phyloP scores from a whole-genome alignment of 805 yeast species.

The Lipomyces kockii region DNA sequence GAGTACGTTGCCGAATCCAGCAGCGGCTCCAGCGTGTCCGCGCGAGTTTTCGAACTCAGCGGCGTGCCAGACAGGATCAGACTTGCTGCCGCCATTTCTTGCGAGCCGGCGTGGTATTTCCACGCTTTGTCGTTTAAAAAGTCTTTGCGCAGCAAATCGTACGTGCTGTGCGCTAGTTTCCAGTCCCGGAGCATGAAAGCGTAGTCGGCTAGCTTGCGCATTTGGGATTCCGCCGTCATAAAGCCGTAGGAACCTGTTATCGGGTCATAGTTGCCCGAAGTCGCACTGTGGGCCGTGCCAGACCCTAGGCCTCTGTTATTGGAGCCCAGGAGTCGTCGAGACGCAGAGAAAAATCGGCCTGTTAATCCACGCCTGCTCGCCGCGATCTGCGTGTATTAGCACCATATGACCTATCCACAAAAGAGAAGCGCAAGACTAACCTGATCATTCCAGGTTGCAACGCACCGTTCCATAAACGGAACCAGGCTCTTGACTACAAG shows the following conservation, averaged over 20 bases:
- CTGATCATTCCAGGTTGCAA: slow-evolving; percentile 85
- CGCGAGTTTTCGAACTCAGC: slow-evolving; percentile 51
- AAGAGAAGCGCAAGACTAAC: slow-evolving; percentile 51
- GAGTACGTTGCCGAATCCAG: slow-evolving; percentile 77
- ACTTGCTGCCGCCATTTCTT: slow-evolving; percentile 78
- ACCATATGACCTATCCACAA: background rate
- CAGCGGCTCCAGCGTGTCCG: slow-evolving; percentile 61
- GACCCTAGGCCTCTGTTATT: slow-evolving; percentile 37
- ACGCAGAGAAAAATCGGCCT: slow-evolving; percentile 70
- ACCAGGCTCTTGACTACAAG: slow-evolving; percentile 57
- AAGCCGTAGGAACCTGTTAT: slow-evolving; percentile 64
- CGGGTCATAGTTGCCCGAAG: slow-evolving; percentile 51
- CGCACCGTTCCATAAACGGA: slow-evolving; percentile 84
- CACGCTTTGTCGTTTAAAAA: slow-evolving; percentile 78
- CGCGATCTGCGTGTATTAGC: slow-evolving; percentile 21
- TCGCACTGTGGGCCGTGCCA: slow-evolving; percentile 34
- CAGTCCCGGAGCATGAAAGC: slow-evolving; percentile 89
- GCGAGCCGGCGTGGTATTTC: slow-evolving; percentile 78
- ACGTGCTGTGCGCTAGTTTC: slow-evolving; percentile 78
- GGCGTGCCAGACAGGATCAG: slow-evolving; percentile 57
- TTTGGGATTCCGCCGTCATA: slow-evolving; percentile 68
- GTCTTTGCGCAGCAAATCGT: slow-evolving; percentile 81
- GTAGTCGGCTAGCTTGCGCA: slow-evolving; percentile 90
- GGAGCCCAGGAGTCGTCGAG: slow-evolving; percentile 60
- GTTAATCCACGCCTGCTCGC: slow-evolving; percentile 66